Evolutionary conservation across 1,139 yeast species (phyloP), one percentile per base, ranked within the genome.

Genomic region (Protomyces lactucae-debilis): DNA sequence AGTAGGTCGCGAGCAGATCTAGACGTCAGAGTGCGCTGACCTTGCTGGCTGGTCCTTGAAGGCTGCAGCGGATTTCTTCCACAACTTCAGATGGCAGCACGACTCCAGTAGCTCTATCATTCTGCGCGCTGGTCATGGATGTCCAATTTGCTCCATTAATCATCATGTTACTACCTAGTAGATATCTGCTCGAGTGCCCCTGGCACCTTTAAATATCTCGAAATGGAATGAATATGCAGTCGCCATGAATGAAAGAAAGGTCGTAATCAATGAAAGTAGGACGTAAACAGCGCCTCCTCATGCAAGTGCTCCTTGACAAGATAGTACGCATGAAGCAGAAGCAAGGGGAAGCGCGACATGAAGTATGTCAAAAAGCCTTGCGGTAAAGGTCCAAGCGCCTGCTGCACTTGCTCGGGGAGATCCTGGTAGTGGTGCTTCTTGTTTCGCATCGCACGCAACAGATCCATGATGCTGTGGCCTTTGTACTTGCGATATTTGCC

Each of bases 401-500:
- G 74, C 37, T 78, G 82, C 76, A 71, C 73, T 23, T 77, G 80
- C 4, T 77, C 79, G 0, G 97, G 96, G 75, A 92, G 77, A 72
- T 95, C 99, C 75, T 90, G 90, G 74, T 83, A 93, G 75, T 93
- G 99, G 59, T 71, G 72, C 40, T 70, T 71, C 64, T 93, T 93
- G 77, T 93, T 93, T 70, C 99, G 80, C 70, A 93, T 77, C 0
- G 97, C 97, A 68, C 99, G 80, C 65, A 93, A 76, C 65, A 93
- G 77, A 74, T 95, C 99, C 85, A 90, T 83, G 59, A 93, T 76
- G 69, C 85, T 87, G 65, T 83, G 85, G 0, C 87, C 83, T 68
- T 87, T 87, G 73, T 93, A 95, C 75, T 90, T 92, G 70, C 99
- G 82, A 74, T 90, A 93, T 73, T 88, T 89, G 23, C 96, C 97